Evolutionary conservation across 805 yeast species (phyloP), one percentile per base, ranked within the genome.

Genomic region (Cyberlindnera japonica): DNA sequence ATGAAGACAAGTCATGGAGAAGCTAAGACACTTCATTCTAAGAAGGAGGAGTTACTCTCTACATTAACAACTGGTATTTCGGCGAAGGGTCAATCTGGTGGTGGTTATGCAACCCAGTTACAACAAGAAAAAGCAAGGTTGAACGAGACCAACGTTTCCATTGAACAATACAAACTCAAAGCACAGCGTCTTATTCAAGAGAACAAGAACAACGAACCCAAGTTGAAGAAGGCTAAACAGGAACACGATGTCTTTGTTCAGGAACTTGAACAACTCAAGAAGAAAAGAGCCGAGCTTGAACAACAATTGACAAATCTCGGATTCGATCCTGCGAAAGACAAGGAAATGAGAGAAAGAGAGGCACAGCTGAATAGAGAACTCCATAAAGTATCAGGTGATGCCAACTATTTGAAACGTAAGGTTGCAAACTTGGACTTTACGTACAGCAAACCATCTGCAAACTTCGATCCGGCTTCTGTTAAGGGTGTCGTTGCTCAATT

Each of bases 401-500:
- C 76, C 13, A 83, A 82, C 45, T 63, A 63, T 24, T 55, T 84
- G 55, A 76, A 72, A 51, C 69, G 95, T 38, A 75, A 69, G 43
- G 76, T 83, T 17, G 80, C 91, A 0, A 81, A 81, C 52, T 63
- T 88, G 38, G 95, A 87, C 32, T 90, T 90, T 57, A 69, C 74
- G 26, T 90, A 86, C 61, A 61, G 80, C 8, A 70, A 63, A 31
- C 95, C 96, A 0, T 57, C 68, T 22, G 67, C 81, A 2, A 62
- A 75, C 35, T 86, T 90, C 54, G 64, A 83, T 51, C 62, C 76
- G 3, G 48, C 59, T 1, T 69, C 82, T 1, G 95, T 93, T 4
- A 82, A 80, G 55, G 99, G 99, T 33, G 76, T 89, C 14, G 95
- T 91, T 12, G 96, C 95, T 3, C 93, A 85, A 55, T 65, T 93